Percentiles rank a stretch among this genome's conserved stretches.
These are phyloP conservation scores for Raphanus sativus DNA, from an alignment of 345 rosid genomes.

Conservation along the genomic window DNA sequence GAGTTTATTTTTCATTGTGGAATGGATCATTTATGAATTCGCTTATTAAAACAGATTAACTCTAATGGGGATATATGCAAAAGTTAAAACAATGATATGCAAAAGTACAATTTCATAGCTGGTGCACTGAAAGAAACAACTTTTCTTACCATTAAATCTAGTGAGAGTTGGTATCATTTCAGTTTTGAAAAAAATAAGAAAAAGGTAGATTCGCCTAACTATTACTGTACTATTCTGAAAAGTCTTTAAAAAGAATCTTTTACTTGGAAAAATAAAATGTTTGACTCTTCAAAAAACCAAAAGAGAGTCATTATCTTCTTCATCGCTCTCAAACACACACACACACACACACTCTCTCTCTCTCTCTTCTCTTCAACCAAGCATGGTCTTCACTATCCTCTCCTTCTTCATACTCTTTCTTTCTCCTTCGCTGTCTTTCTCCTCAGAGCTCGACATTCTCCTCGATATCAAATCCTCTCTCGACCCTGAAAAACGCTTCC, in stretches of 20 bases:
- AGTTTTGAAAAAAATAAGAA: conserved; percentile 26
- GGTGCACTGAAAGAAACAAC: conserved; percentile 45
- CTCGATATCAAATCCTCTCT: conserved; percentile 76
- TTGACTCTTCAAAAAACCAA: conserved; percentile 21
- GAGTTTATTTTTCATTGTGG: not conserved
- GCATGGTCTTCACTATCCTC: conserved; percentile 48
- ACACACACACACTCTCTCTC: not conserved
- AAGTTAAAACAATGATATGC: conserved; percentile 33
- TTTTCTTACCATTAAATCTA: conserved; percentile 31
- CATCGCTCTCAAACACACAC: conserved; percentile 10
- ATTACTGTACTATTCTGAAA: conserved; percentile 33
- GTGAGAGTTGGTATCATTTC: conserved; percentile 29
- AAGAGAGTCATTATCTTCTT: conserved; percentile 35
- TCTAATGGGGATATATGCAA: conserved; percentile 23
- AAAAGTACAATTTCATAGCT: conserved; percentile 28
- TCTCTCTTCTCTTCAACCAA: conserved; percentile 46
- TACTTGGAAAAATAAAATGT: conserved; percentile 13
- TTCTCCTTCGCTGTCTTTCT: conserved; percentile 42
- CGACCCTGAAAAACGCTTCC: conserved; percentile 66
- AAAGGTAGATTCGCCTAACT: conserved; percentile 33
- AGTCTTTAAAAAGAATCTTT: conserved; percentile 27
- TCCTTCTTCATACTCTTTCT: conserved; percentile 34
- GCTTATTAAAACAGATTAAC: not conserved
- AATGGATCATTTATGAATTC: not conserved
- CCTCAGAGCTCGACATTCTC: conserved; percentile 63